These are phyloP conservation scores for Akanthomyces muscarius DNA, from an alignment of 2,329 filamentous ascomycete species.

Conservation along the genomic window DNA sequence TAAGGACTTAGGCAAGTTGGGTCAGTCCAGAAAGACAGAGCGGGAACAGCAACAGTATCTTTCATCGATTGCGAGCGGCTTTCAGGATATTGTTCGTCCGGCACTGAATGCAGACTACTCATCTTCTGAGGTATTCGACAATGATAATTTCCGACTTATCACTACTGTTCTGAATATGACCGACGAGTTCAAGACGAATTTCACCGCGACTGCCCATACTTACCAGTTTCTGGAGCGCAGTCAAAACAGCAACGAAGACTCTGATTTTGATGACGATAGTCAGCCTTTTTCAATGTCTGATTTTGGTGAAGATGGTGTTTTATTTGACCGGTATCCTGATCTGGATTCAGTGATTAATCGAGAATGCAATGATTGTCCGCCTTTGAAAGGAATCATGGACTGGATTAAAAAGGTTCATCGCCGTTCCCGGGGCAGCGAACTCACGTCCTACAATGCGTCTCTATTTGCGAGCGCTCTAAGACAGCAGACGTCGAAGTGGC, in stretches of 20 bases:
- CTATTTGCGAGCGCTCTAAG: slow-evolving; percentile 24
- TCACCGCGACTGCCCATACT: slow-evolving; percentile 18
- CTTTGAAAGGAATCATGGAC: slow-evolving; percentile 19
- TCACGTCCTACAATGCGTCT: slow-evolving; percentile 21
- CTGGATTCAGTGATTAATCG: slow-evolving; percentile 12
- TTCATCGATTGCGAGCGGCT: slow-evolving; percentile 20
- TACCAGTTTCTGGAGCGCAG: slow-evolving; percentile 19
- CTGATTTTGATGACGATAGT: too few species aligned
- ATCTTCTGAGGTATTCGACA: slow-evolving; percentile 15
- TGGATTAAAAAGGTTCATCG: slow-evolving; percentile 25
- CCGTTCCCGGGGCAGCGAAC: slow-evolving; percentile 25
- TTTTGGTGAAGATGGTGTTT: neutral
- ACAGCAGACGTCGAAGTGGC: slow-evolving; percentile 32
- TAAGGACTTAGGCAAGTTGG: slow-evolving; percentile 18
- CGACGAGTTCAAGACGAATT: slow-evolving; percentile 18
- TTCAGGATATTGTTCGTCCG: slow-evolving; percentile 20
- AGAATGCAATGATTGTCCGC: neutral
- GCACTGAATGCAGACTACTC: slow-evolving; percentile 20
- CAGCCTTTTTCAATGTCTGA: too few species aligned
- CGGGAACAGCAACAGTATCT: slow-evolving; percentile 22
- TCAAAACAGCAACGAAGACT: too few species aligned
- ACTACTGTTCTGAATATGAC: slow-evolving; percentile 22
- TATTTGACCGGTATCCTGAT: neutral
- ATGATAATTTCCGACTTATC: slow-evolving; percentile 21
- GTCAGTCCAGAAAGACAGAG: slow-evolving; percentile 18